Base-by-base conservation (phyloP, 2,329 filamentous ascomycete species). In the Colletotrichum somersetense region DNA sequence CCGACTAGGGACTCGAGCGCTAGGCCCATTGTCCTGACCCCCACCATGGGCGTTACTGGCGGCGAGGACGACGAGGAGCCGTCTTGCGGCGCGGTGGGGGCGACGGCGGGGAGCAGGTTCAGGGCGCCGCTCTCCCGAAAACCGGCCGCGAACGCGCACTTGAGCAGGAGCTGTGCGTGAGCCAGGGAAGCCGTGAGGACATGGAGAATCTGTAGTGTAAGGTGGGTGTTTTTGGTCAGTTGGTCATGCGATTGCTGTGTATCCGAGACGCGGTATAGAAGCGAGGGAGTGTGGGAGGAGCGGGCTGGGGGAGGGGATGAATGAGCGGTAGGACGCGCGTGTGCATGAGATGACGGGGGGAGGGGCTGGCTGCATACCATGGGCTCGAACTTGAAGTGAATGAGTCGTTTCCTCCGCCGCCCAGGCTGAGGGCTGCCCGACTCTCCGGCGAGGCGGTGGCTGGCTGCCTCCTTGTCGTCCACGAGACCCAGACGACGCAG, bases 341-440 rank as follows among this genome's bases (percentile, higher is more conserved):
- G 42, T 61, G 67, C 35, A 56, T 65, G 66, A 64, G 64, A 70
- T 62, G 55, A 65, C 64, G 26, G 52, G 63, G 50, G 26, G 16
- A 5, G 18, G 44, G 18, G 18, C 7, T 46, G 44, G 20, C 48
- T 71, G 79, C 90, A 79, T 87, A 97, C 95, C 94, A 98, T 95
- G 5, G 95, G 94, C 80, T 98, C 95, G 78, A 97, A 98, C 81
- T 97, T 96, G 83, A 97, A 93, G 81, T 96, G 94, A 62, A 97
- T 87, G 80, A 89, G 81, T 77, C 88, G 85, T 77, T 82, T 81
- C 67, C 79, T 79, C 63, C 75, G 77, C 66, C 74, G 79, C 40
- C 66, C 72, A 57, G 74, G 74, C 38, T 74, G 26, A 55, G 46
- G 10, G 38, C 59, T 64, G 12, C 69, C 69, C 69, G 66, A 68